Base-by-base conservation (phyloP, 2,329 filamentous ascomycete genomes). In the Hypomyces perniciosus region DNA sequence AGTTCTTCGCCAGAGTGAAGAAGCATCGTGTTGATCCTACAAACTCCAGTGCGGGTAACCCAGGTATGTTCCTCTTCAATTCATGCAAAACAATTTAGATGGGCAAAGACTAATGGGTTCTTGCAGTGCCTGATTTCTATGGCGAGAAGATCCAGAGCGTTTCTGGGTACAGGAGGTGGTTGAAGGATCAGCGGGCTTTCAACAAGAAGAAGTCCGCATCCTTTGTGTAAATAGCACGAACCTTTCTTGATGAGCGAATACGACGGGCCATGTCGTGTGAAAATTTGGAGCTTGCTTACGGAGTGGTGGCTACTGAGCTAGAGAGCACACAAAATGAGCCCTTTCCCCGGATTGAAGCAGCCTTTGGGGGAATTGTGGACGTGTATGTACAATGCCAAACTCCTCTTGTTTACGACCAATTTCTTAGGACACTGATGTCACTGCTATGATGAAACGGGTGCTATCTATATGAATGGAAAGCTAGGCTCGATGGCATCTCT, bases 71-170 rank as follows among this genome's bases (percentile, higher is more conserved):
- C 34, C 37, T 27, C 44, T 38, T 27, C 10, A 13, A n/a, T 34
- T 33, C 6, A 4, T 26, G 29, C 12, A 37, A 9, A 20, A 20
- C 3, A 20, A 20, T 20, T 2, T 3, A 20, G 20, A 20, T 20
- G 20, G 20, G 20, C 20, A 20, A 20, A 20, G 20, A 20, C 20
- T 20, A 31, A 5, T 37, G 26, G 6, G 2, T 9, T 4, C 44
- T 43, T 30, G 3, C 48, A 79, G 88, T 96, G 1, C 91, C 92
- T 40, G 93, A 99, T 68, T 99, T 96, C 72, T 99, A 99, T 64
- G 93, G 93, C 62, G 93, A 99, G 75, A 97, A 96, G 79, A 96
- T 99, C 62, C 88, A 88, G 46, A 96, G 90, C 62, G 90, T 97
- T 26, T 79, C 84, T 48, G 91, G 89, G 43, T 99, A 97, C 69